Evolutionary conservation across 805 yeast species (phyloP).

Genomic region (Ogataea corticis): DNA sequence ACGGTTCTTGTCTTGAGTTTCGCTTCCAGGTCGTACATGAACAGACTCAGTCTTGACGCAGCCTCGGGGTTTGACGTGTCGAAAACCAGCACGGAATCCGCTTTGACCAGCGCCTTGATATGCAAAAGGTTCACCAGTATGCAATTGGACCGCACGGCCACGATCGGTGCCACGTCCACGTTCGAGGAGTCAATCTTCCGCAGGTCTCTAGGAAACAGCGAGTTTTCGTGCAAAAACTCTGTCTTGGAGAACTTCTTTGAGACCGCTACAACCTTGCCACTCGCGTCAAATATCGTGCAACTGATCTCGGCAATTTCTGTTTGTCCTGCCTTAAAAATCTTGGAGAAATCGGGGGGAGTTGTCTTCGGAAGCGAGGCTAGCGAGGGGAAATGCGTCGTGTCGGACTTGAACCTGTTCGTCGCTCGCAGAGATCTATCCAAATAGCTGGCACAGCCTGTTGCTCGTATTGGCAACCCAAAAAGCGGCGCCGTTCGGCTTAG

Average conservation of each 20-base stretch:
- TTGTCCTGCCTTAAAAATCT: slow-evolving; percentile 41
- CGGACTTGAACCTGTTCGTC: slow-evolving; percentile 1
- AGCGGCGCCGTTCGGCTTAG: background rate
- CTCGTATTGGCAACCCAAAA: background rate
- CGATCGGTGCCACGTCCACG: slow-evolving; percentile 84
- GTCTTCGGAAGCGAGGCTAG: background rate
- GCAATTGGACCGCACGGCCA: slow-evolving; percentile 75
- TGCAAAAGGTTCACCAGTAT: slow-evolving; percentile 82
- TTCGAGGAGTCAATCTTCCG: slow-evolving; percentile 76
- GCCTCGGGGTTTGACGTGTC: slow-evolving; percentile 67
- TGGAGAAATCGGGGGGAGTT: slow-evolving; percentile 11
- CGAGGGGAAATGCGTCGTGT: background rate
- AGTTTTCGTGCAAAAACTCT: slow-evolving; percentile 67
- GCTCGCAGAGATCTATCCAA: background rate
- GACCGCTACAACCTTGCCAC: slow-evolving; percentile 69
- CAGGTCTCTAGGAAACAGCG: slow-evolving; percentile 81
- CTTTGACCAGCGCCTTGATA: slow-evolving; percentile 85
- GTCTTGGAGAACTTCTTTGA: slow-evolving; percentile 74
- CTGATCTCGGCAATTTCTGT: slow-evolving; percentile 58
- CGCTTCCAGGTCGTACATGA: slow-evolving; percentile 81
- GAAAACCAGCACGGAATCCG: slow-evolving; percentile 77
- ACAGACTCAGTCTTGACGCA: slow-evolving; percentile 70
- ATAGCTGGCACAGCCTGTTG: too few species aligned
- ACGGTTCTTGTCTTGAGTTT: slow-evolving; percentile 50
- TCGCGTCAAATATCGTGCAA: slow-evolving; percentile 76